Evolutionary conservation across 495 filamentous ascomycete genomes (phyloP), one percentile per base, ranked within the genome.

Genomic region (Podospora bellae-mahoneyi): DNA sequence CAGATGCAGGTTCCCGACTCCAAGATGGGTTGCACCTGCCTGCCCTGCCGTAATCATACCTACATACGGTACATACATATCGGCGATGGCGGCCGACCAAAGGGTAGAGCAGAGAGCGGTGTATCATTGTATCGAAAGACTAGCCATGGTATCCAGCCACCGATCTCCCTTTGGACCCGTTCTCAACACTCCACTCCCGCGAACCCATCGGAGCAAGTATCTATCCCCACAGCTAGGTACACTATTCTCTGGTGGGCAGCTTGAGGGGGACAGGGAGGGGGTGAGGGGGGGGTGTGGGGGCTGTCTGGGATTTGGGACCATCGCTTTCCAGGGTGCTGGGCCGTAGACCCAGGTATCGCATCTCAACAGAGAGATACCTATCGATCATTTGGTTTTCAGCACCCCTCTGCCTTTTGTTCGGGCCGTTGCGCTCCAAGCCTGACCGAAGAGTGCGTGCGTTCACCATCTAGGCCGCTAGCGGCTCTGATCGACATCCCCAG

Each of bases 401-500:
- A 58, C 55, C n/a, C 7, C 10, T 58, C 55, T 58, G 13, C 23
- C 39, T 58, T 26, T 26, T 26, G 55, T 58, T 58, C 55, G 55
- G 55, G 55, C 55, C 55, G 55, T 58, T 58, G 55, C n/a, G 55
- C 55, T 6, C 39, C 39, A 10, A 48, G 39, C 23, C 55, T 58
- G n/a, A 58, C 55, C 55, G 55, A 58, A 58, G 19, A 58, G 55
- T 20, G 39, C 39, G 39, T 48, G 39, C 39, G 39, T 48, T 48
- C 39, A 48, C 39, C 20, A 48, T 10, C 39, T 48, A 10, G 39
- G 39, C 39, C 39, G 55, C n/a, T 58, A 58, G 55, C 55, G 23
- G 55, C n/a, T 48, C 39, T 58, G 55, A 58, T 58, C 55, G 55
- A 58, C 55, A 58, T 20, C 55, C n/a, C n/a, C n/a, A 20, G 55